Percentiles rank a stretch among this genome's conserved stretches.
phyloP scores from a whole-genome alignment of 495 filamentous ascomycete genomes.

The Penicillium arizonense region DNA sequence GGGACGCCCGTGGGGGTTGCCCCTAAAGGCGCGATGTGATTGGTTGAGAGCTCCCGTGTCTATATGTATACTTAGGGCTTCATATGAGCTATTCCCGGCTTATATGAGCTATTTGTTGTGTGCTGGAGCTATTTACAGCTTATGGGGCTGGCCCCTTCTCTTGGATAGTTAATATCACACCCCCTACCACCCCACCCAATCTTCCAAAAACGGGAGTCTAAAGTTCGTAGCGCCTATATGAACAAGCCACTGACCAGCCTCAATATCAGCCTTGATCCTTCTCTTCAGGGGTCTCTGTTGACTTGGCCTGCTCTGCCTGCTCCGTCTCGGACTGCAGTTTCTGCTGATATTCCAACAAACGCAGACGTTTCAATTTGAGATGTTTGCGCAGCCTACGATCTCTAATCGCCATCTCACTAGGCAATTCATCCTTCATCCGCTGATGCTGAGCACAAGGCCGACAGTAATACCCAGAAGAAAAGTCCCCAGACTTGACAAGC shows the following conservation, averaged over 20 bases:
- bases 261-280: neutral
- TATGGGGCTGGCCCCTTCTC: too few species aligned
- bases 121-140: too few species aligned
- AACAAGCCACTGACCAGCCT: neutral
- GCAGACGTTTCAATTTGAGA: neutral
- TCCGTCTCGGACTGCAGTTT: too few species aligned
- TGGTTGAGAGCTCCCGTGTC: neutral
- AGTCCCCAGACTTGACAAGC: neutral
- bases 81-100: neutral
- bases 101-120: too few species aligned
- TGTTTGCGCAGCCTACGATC: slow-evolving; percentile 1
- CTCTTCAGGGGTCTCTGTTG: too few species aligned
- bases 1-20: neutral
- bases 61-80: neutral
- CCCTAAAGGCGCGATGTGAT: neutral
- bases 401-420: neutral
- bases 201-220: neutral
- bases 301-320: too few species aligned
- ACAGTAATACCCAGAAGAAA: slow-evolving; percentile 2
- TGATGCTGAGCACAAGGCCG: neutral
- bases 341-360: too few species aligned
- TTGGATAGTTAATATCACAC: neutral
- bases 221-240: neutral
- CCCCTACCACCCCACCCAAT: neutral
- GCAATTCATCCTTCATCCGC: neutral